A percentile compares a stretch with the other conserved stretches of the same genome.
Conservation (phyloP, 2,329 filamentous ascomycete species). For the Cladorrhinum sp. region DNA sequence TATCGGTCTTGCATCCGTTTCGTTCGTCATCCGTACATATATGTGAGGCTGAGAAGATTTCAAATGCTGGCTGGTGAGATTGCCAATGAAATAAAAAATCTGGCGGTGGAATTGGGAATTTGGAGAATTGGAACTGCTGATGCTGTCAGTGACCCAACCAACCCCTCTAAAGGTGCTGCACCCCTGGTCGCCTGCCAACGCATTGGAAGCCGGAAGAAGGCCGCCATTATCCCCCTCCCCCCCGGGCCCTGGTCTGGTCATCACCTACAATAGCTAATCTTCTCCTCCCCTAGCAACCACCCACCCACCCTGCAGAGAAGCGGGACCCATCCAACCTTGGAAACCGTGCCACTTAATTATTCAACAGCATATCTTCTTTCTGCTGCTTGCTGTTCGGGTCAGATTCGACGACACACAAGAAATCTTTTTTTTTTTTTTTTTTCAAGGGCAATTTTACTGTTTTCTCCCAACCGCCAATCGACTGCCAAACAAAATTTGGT, state of each 20-base stretch:
- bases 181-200: conserved; percentile 9
- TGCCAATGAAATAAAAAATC: background rate
- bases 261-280: too few species aligned
- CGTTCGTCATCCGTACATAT: background rate
- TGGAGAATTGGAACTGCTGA: background rate
- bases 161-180: conserved; percentile 20
- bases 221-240: background rate
- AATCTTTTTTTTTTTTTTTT: conserved; percentile 1
- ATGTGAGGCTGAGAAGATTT: background rate
- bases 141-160: conserved; percentile 5
- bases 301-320: too few species aligned
- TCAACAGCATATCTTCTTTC: background rate
- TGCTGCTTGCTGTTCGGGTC: background rate
- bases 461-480: too few species aligned
- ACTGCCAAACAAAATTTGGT: too few species aligned
- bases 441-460: too few species aligned
- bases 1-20: conserved; percentile 1
- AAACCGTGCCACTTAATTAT: background rate
- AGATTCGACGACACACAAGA: too few species aligned
- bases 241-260: too few species aligned
- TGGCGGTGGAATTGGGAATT: background rate
- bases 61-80: background rate
- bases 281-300: background rate
- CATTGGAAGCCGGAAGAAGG: conserved; percentile 3
- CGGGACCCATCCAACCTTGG: background rate